These are phyloP conservation scores for Russula olivacea DNA, from an alignment of 768 basidiomycete species.

Conservation along the genomic window DNA sequence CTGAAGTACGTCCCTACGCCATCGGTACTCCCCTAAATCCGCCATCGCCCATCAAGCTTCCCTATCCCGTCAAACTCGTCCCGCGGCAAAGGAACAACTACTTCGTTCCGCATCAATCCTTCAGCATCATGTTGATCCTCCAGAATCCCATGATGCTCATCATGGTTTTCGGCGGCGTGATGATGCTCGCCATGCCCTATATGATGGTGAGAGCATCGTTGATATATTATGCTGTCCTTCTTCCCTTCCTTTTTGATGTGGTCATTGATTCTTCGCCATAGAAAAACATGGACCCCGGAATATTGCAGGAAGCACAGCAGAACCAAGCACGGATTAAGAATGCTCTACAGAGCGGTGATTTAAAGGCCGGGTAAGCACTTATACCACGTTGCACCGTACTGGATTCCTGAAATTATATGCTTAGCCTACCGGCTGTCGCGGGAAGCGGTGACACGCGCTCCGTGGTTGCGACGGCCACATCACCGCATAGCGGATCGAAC, in stretches of 20 bases:
- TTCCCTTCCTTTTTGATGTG: neutral
- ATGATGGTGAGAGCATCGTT: constrained; percentile 49
- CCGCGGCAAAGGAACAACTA: constrained; percentile 55
- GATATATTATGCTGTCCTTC: neutral
- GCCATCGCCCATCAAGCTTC: constrained; percentile 45
- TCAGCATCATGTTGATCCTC: constrained; percentile 70
- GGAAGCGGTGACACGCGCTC: constrained; percentile 8
- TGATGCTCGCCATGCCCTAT: constrained; percentile 72
- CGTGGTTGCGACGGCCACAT: constrained; percentile 15
- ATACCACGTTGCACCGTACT: neutral
- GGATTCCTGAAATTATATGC: neutral
- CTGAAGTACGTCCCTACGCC: constrained; percentile 57
- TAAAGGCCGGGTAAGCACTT: constrained; percentile 32
- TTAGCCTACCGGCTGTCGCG: constrained; percentile 13
- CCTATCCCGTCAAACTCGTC: constrained; percentile 54
- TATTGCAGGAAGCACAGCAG: constrained; percentile 56
- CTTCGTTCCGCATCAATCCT: constrained; percentile 64
- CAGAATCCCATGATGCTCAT: constrained; percentile 82
- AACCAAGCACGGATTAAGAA: constrained; percentile 53
- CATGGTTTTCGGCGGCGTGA: constrained; percentile 57
- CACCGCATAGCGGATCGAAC: constrained; percentile 1
- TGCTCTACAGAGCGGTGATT: constrained; percentile 52
- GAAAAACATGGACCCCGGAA: constrained; percentile 74
- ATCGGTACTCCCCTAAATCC: constrained; percentile 65
- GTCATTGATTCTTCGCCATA: constrained; percentile 28